A percentile compares a stretch with the other conserved stretches of the same genome.
Evolutionary conservation across 371 early-diverging fungal genomes (phyloP).

Genomic region (Apophysomyces elegans): DNA sequence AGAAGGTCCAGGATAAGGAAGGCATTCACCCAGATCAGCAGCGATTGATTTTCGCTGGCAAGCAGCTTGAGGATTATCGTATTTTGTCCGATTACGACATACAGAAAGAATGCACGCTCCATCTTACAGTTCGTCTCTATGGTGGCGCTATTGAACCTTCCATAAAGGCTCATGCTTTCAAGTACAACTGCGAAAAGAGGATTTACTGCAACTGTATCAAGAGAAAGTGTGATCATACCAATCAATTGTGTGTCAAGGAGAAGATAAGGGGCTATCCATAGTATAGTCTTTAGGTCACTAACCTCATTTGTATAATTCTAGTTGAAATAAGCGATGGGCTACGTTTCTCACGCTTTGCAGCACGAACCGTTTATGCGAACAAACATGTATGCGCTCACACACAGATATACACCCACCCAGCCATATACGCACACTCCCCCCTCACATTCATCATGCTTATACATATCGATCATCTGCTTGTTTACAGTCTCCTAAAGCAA

Average conservation of each 20-base stretch:
- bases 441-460: too few relatives aligned
- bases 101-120: conserved; percentile 98
- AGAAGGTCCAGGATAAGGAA: conserved; percentile 98
- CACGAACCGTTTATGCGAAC: too few relatives aligned
- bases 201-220: conserved; percentile 99
- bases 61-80: conserved; percentile 99
- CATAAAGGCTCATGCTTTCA: conserved; percentile 95
- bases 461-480: too few relatives aligned
- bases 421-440: too few relatives aligned
- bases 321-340: too few relatives aligned
- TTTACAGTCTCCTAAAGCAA: too few relatives aligned
- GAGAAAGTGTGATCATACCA: conserved; percentile 99
- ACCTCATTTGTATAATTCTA: too few relatives aligned
- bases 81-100: conserved; percentile 87
- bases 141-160: conserved; percentile 97
- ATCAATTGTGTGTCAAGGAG: conserved; percentile 99
- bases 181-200: conserved; percentile 99
- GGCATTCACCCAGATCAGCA: conserved; percentile 99
- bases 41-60: conserved; percentile 99
- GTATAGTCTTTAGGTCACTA: too few relatives aligned
- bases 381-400: too few relatives aligned
- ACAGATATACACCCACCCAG: too few relatives aligned
- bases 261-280: conserved; percentile 49
- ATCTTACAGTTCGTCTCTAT: conserved; percentile 98
- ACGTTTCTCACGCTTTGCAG: too few relatives aligned